Percentiles rank a stretch among this genome's conserved stretches.
Conservation (phyloP, 345 rosid genomes). For the Ailanthus altissimus region DNA sequence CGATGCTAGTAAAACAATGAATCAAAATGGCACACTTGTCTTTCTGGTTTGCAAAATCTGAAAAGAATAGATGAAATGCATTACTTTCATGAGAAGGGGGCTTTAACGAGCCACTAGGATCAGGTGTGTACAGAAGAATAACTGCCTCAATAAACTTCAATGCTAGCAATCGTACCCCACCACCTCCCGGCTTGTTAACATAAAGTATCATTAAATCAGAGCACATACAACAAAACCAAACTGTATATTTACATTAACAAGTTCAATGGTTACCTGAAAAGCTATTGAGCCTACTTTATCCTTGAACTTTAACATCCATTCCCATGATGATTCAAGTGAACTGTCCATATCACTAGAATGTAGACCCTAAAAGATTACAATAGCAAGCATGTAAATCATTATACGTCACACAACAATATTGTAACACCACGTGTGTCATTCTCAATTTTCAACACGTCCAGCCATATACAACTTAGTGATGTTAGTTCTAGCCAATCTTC, state of each 20-base stretch:
- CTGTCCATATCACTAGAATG: slow-evolving; percentile 66
- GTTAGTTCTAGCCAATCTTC: not conserved
- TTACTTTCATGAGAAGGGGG: slow-evolving; percentile 71
- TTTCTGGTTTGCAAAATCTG: not conserved
- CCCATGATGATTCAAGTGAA: slow-evolving; percentile 73
- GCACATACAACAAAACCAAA: slow-evolving; percentile 18
- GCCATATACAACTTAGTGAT: not conserved
- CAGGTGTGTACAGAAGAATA: slow-evolving; percentile 83
- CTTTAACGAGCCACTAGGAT: slow-evolving; percentile 61
- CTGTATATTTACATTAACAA: slow-evolving; percentile 13
- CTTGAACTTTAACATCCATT: slow-evolving; percentile 79
- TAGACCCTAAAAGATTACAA: slow-evolving; percentile 57
- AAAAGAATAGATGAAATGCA: slow-evolving; percentile 19
- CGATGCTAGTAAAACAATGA: not conserved
- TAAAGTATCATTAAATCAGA: slow-evolving; percentile 33
- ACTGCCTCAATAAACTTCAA: slow-evolving; percentile 89
- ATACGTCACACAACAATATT: not conserved
- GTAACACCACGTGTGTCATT: not conserved
- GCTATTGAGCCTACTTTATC: slow-evolving; percentile 75
- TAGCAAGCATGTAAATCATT: slow-evolving; percentile 20
- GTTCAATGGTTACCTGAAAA: slow-evolving; percentile 55
- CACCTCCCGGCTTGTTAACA: slow-evolving; percentile 67
- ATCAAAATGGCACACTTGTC: slow-evolving; percentile 7
- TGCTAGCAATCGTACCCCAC: slow-evolving; percentile 74
- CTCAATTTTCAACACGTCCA: not conserved